phyloP scores from a whole-genome alignment of 83 land plant genomes.

The Picea engelmannii region DNA sequence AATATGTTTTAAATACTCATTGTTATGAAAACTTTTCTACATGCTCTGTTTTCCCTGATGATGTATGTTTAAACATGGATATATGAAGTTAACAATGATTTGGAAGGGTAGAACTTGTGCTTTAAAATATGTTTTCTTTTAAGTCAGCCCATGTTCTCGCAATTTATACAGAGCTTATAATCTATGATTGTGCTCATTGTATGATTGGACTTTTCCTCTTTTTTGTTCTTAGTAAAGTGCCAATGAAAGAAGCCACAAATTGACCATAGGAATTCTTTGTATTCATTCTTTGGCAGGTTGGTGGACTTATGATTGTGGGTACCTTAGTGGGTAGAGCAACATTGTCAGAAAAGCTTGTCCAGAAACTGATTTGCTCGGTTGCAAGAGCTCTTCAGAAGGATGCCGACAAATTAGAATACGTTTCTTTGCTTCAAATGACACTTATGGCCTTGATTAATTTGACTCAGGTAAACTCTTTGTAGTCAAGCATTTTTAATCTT shows the following conservation, averaged over 20 bases:
- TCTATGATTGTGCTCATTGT: neutral
- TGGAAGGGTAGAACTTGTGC: neutral
- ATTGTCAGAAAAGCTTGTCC: constrained; percentile 47
- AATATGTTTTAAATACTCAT: neutral
- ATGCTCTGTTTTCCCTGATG: neutral
- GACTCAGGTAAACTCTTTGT: constrained; percentile 58
- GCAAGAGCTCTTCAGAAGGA: constrained; percentile 44
- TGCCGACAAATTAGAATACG: constrained; percentile 37
- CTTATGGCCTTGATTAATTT: constrained; percentile 74
- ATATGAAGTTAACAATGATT: neutral
- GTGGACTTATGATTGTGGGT: constrained; percentile 85
- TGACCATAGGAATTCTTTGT: neutral
- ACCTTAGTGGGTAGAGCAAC: constrained; percentile 57
- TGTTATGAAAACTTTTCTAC: neutral
- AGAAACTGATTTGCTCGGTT: constrained; percentile 48
- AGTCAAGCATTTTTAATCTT: neutral
- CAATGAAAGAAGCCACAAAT: neutral
- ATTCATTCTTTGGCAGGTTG: constrained; percentile 59
- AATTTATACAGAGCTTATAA: neutral
- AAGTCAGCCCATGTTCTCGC: neutral
- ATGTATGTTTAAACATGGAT: neutral
- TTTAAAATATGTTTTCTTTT: neutral
- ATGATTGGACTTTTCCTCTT: neutral
- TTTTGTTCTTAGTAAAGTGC: neutral
- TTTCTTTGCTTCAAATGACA: constrained; percentile 52